Evolutionary conservation across 768 basidiomycete genomes (phyloP), one percentile per base, ranked within the genome.

Genomic region (Asterophora parasitica): DNA sequence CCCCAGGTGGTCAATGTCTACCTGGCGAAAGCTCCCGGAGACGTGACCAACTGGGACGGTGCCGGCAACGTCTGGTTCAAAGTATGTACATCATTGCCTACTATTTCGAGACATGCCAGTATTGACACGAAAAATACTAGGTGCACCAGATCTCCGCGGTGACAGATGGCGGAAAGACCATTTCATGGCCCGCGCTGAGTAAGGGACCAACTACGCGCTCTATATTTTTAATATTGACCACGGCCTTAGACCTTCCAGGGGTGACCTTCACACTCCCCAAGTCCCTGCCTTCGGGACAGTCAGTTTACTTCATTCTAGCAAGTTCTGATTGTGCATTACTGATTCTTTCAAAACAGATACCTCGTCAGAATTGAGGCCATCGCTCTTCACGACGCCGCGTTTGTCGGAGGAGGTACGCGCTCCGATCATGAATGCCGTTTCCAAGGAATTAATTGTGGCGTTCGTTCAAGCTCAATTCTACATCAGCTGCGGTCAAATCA

Each of bases 31-130:
- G 76, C 76, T 4, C 72, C 75, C 17, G 58, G 58, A 3, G 36
- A 55, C 35, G 49, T 51, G 4, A 20, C 50, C 16, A 48, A 41
- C 5, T 73, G 66, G 58, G 71, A 68, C 37, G 72, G 72, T 17
- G 63, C 65, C 44, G 74, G 75, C 45, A 46, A 47, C 30, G 71
- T 71, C 34, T 74, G 73, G 71, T 74, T 75, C 64, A 69, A 70
- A 54, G 67, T 63, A 28, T 15, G 39, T 6, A 23, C n/a, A 26
- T n/a, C 8, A 13, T 16, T 3, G 0, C 10, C 15, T 40, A n/a
- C n/a, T n/a, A n/a, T 16, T 36, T 19, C 7, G 6, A 20, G 11
- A 40, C 17, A 2, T 34, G 20, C 7, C 8, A 15, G 16, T 5
- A 2, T 19, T 27, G 23, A 11, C 15, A 35, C 6, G 27, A 13